Conservation (phyloP, 1,284 basidiomycete genomes). For the Pseudozyma sp. region DNA sequence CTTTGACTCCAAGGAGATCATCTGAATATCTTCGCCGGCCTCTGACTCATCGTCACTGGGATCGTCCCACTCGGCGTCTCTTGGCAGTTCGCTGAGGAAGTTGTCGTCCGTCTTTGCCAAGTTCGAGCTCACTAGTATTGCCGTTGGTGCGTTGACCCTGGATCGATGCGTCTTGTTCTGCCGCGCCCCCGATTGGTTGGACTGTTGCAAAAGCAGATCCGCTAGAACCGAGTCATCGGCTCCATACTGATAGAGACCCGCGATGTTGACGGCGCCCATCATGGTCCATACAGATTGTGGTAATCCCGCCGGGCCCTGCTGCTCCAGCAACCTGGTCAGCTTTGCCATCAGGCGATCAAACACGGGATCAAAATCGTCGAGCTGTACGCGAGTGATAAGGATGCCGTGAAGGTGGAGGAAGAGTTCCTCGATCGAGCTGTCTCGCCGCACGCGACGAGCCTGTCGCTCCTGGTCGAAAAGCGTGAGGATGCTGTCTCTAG, state of each 20-base stretch:
- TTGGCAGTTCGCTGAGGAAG: slow-evolving; percentile 38
- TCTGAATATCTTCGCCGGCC: slow-evolving; percentile 72
- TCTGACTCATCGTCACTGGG: slow-evolving; percentile 42
- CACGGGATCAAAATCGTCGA: slow-evolving; percentile 86
- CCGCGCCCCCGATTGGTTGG: slow-evolving; percentile 18
- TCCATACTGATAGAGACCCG: slow-evolving; percentile 87
- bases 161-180: slow-evolving; percentile 63
- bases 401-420: slow-evolving; percentile 94
- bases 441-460: slow-evolving; percentile 73
- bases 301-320: slow-evolving; percentile 24
- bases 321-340: slow-evolving; percentile 69
- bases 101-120: slow-evolving; percentile 41
- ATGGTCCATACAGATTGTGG: slow-evolving; percentile 90
- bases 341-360: slow-evolving; percentile 87
- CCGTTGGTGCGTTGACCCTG: slow-evolving; percentile 69
- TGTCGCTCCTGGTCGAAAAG: slow-evolving; percentile 82
- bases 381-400: slow-evolving; percentile 91
- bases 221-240: slow-evolving; percentile 78
- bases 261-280: slow-evolving; percentile 88
- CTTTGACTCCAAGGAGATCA: slow-evolving; percentile 38
- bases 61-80: slow-evolving; percentile 44
- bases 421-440: slow-evolving; percentile 81
- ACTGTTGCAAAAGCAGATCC: slow-evolving; percentile 23
- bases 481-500: slow-evolving; percentile 85
- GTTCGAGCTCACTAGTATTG: slow-evolving; percentile 54